Base-by-base conservation (phyloP, 2,329 filamentous ascomycete species). In the Stachybotrys elegans region DNA sequence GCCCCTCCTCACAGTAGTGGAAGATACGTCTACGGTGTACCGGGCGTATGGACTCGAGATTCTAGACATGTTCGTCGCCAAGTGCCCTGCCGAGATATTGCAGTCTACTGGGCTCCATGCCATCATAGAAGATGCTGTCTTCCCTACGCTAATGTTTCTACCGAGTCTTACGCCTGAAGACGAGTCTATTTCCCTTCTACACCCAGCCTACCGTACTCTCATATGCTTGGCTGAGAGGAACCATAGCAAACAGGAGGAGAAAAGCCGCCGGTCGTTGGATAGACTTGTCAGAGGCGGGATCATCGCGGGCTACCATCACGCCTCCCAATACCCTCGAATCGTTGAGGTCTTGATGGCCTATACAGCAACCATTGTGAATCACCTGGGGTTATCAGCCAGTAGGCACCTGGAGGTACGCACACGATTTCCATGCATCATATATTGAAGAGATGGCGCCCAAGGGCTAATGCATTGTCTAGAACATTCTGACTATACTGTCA, bases 81-180 rank as follows among this genome's bases (percentile, higher is more conserved):
- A 68, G 41, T 78, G 79, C 35, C 74, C 79, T 0, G 50, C 66
- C 2, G 57, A 63, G 5, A 69, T 84, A 3, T 71, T 91, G 36
- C 62, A 61, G 12, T 71, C 72, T 37, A 86, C 81, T 0, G 86
- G 86, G 1, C 76, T 92, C 7, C 76, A 75, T 19, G 66, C 73
- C 13, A 76, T 92, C 21, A 84, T 92, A 48, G 76, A 84, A 55
- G 78, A 88, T 17, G 78, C 83, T 4, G 65, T 88, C 2, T 75
- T 83, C 51, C 86, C 88, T 1, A 81, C 83, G 27, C 74, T 95
- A n/a, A 73, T 84, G 7, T 87, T 82, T 54, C 72, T 95, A 6
- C 91, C 92, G 1, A 80, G 75, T 12, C 69, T 95, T 34, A 95
- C 88, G 0, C 81, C 86, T 1, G 84, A 88, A 55, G 59, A 73